Conservation (phyloP, 306 rosid genomes). For the Cicer cuneatum region DNA sequence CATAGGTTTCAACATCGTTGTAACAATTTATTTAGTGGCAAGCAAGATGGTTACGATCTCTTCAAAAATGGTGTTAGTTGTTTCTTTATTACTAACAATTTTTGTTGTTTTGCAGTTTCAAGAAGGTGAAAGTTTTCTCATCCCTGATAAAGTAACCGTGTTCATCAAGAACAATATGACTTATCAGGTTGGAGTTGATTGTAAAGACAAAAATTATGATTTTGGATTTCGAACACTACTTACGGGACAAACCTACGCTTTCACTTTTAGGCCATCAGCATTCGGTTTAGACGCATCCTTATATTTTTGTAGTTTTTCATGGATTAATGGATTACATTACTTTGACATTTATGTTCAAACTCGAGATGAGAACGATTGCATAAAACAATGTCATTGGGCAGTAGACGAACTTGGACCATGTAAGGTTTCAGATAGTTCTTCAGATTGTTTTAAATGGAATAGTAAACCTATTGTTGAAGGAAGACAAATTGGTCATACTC, state of each 20-base stretch:
- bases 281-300: neutral
- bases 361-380: neutral
- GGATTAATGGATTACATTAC: neutral
- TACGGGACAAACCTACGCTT: neutral
- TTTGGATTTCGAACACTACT: neutral
- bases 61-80: neutral
- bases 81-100: neutral
- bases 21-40: neutral
- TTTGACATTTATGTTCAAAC: conserved; percentile 20
- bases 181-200: neutral
- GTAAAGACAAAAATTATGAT: neutral
- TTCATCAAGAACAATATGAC: neutral
- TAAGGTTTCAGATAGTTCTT: neutral
- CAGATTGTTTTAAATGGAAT: neutral
- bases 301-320: neutral
- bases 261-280: neutral
- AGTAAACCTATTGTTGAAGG: no score
- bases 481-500: neutral
- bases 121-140: neutral
- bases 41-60: neutral
- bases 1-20: neutral
- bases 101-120: neutral
- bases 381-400: neutral
- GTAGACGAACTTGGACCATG: neutral
- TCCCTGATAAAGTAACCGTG: neutral